phyloP scores from a whole-genome alignment of 495 filamentous ascomycete species.

The Aspergillus wentii region DNA sequence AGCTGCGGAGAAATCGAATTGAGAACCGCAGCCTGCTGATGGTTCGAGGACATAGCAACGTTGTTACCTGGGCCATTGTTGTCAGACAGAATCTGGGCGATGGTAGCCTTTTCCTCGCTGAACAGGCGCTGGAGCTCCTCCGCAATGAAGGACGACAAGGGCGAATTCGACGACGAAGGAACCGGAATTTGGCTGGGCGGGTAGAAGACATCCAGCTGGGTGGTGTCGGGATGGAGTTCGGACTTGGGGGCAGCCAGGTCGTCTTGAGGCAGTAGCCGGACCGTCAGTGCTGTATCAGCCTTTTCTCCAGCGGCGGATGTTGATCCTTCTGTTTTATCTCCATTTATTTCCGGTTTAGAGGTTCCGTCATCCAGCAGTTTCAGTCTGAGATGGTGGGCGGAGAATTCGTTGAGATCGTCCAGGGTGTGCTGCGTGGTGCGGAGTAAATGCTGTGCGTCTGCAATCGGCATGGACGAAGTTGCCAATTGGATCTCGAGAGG shows the following conservation, averaged over 20 bases:
- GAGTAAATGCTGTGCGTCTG: constrained; percentile 72
- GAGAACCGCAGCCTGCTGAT: constrained; percentile 16
- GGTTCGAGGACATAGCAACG: constrained; percentile 32
- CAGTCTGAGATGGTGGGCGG: constrained; percentile 80
- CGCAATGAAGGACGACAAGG: constrained; percentile 76
- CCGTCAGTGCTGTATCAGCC: constrained; percentile 57
- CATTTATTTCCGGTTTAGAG: background rate
- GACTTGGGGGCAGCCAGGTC: constrained; percentile 47
- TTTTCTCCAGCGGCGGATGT: no score
- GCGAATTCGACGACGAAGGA: constrained; percentile 62
- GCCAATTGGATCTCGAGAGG: constrained; percentile 79
- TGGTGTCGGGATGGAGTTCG: constrained; percentile 60
- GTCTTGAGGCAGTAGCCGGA: constrained; percentile 64
- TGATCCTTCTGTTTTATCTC: constrained; percentile 4
- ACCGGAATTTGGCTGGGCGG: constrained; percentile 68
- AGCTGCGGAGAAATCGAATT: constrained; percentile 40
- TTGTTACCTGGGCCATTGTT: constrained; percentile 14
- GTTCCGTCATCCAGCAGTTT: constrained; percentile 51
- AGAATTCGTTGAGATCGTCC: constrained; percentile 87
- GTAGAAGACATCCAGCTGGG: constrained; percentile 76
- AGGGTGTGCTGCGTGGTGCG: constrained; percentile 84
- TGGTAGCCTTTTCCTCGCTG: constrained; percentile 82
- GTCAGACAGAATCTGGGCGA: constrained; percentile 72
- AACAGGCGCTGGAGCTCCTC: constrained; percentile 74
- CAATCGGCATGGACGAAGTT: constrained; percentile 57